Conservation (phyloP, 2,329 filamentous ascomycete species). For the Aureobasidium sp. region DNA sequence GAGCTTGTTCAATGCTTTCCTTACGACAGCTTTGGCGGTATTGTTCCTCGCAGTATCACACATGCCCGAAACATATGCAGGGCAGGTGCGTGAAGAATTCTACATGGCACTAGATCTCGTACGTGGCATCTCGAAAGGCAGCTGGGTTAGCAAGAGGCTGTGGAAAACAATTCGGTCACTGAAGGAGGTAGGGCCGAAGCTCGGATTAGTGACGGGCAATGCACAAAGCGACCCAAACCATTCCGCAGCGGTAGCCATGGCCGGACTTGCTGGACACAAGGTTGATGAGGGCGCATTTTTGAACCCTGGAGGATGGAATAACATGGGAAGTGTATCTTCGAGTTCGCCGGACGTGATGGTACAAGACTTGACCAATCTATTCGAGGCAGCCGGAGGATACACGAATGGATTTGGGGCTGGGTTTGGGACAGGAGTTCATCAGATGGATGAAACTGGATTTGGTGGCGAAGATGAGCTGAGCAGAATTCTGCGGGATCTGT, state of each 20-base stretch:
- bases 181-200: slow-evolving; percentile 63
- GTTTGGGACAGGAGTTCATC: slow-evolving; percentile 27
- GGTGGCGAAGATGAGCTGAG: slow-evolving; percentile 54
- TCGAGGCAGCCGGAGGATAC: slow-evolving; percentile 55
- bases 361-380: slow-evolving; percentile 56
- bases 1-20: slow-evolving; percentile 74
- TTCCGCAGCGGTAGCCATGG: slow-evolving; percentile 59
- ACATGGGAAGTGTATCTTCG: slow-evolving; percentile 33
- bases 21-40: slow-evolving; percentile 67
- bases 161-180: slow-evolving; percentile 67
- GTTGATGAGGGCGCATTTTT: slow-evolving; percentile 52
- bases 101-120: slow-evolving; percentile 71
- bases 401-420: slow-evolving; percentile 21
- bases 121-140: slow-evolving; percentile 63
- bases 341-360: slow-evolving; percentile 55
- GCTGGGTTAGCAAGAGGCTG: slow-evolving; percentile 63
- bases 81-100: slow-evolving; percentile 65
- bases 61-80: slow-evolving; percentile 63
- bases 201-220: slow-evolving; percentile 46
- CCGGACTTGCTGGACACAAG: slow-evolving; percentile 55
- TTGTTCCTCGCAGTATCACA: slow-evolving; percentile 72
- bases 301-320: slow-evolving; percentile 11
- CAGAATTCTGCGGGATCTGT: slow-evolving; percentile 53
- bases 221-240: slow-evolving; percentile 47
- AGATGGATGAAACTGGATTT: slow-evolving; percentile 29